phyloP scores from a whole-genome alignment of 495 filamentous ascomycete genomes.

The Talaromyces wortmannii region DNA sequence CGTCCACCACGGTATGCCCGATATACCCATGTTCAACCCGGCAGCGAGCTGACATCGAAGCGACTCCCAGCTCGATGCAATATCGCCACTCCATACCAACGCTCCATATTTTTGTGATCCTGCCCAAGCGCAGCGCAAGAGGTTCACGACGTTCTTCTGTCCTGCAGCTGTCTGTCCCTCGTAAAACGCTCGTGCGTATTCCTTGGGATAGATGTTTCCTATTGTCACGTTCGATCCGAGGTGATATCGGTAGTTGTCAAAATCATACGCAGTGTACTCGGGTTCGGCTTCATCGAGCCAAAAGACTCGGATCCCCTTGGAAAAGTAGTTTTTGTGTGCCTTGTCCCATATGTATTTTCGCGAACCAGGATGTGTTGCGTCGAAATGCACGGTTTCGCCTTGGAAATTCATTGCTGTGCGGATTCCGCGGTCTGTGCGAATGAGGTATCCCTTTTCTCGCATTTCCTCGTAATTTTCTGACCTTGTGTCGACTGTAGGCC shows the following conservation, averaged over 20 bases:
- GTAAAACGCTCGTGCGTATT: constrained; percentile 49
- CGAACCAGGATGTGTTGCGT: constrained; percentile 47
- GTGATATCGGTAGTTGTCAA: constrained; percentile 52
- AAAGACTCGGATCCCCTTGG: constrained; percentile 49
- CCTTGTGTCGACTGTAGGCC: constrained; percentile 48
- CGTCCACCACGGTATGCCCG: constrained; percentile 53
- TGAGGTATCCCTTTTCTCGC: constrained; percentile 44
- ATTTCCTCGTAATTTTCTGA: constrained; percentile 49
- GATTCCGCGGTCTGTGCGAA: constrained; percentile 46
- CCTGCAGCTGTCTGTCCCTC: constrained; percentile 44
- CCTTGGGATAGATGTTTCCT: constrained; percentile 49
- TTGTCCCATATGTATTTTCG: constrained; percentile 47
- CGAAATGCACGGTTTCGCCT: constrained; percentile 48
- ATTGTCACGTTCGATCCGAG: constrained; percentile 42
- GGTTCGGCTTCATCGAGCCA: constrained; percentile 59
- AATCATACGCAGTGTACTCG: constrained; percentile 52
- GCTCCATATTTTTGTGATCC: constrained; percentile 54
- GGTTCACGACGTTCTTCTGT: constrained; percentile 45
- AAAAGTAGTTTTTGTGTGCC: constrained; percentile 47
- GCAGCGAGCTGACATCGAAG: constrained; percentile 50
- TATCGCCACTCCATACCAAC: constrained; percentile 53
- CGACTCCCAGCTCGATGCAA: constrained; percentile 47
- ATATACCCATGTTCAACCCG: constrained; percentile 50
- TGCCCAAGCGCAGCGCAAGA: constrained; percentile 53
- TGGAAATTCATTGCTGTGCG: constrained; percentile 44